phyloP scores from a whole-genome alignment of 23 red algal genomes.

The Gracilaria domingensis region DNA sequence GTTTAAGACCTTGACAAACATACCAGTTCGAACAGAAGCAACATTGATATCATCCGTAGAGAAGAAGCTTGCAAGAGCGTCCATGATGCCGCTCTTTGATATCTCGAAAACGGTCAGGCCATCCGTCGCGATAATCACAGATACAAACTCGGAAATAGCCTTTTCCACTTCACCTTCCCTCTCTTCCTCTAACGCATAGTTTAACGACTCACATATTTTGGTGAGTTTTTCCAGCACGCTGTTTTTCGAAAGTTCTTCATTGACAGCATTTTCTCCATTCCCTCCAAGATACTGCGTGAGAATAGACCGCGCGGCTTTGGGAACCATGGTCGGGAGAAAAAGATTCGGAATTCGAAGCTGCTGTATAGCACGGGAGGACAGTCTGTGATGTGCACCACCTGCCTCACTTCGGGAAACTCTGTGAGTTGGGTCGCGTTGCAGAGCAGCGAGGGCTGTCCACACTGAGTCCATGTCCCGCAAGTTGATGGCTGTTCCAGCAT shows the following conservation, averaged over 20 bases:
- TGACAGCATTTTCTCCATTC: constrained; percentile 19
- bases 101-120: constrained; percentile 80
- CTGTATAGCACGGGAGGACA: constrained; percentile 1
- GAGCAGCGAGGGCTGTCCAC: constrained; percentile 19
- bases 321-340: constrained; percentile 32
- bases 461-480: constrained; percentile 38
- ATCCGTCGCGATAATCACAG: constrained; percentile 42
- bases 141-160: constrained; percentile 48
- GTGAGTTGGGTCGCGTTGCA: constrained; percentile 14
- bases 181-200: not conserved
- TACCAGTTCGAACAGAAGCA: not conserved
- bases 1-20: constrained; percentile 63
- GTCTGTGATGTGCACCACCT: not conserved
- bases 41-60: not conserved
- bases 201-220: constrained; percentile 48
- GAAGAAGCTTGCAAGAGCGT: constrained; percentile 71
- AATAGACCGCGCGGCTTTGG: constrained; percentile 49
- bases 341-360: constrained; percentile 32
- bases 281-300: constrained; percentile 50
- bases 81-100: constrained; percentile 71
- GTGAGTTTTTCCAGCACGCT: constrained; percentile 38
- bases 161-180: constrained; percentile 16
- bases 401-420: constrained; percentile 23
- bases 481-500: constrained; percentile 32
- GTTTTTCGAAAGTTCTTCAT: constrained; percentile 37